These are phyloP conservation scores for Xylaria intraflava DNA, from an alignment of 495 filamentous ascomycete genomes.

Conservation along the genomic window DNA sequence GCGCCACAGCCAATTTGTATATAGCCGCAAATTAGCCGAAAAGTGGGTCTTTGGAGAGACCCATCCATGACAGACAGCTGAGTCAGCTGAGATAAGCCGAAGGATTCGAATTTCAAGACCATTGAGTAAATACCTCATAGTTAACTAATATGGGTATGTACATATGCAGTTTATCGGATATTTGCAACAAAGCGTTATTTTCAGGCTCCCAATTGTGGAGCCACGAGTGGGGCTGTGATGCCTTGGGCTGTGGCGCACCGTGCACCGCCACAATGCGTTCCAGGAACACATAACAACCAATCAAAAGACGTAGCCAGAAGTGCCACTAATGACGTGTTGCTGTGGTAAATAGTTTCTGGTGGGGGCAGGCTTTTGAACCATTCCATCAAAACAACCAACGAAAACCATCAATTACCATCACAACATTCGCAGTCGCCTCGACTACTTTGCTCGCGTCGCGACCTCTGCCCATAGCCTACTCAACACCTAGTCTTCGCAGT, in stretches of 20 bases:
- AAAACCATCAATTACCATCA: background rate
- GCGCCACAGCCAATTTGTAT: too few relatives aligned
- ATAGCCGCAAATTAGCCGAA: too few relatives aligned
- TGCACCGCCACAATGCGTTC: too few relatives aligned
- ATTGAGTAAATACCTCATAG: too few relatives aligned
- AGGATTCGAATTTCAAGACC: too few relatives aligned
- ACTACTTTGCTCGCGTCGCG: background rate
- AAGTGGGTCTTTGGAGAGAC: too few relatives aligned
- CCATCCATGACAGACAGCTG: too few relatives aligned
- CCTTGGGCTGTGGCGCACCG: background rate
- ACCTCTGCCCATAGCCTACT: background rate
- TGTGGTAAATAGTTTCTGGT: background rate
- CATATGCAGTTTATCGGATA: too few relatives aligned
- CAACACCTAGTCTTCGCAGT: background rate
- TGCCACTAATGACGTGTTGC: slow-evolving; percentile 1
- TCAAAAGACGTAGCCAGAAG: background rate
- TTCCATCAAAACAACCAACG: background rate
- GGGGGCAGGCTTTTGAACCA: background rate
- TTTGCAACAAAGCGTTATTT: too few relatives aligned
- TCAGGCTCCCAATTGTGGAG: background rate
- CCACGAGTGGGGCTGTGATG: background rate
- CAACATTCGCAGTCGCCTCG: background rate
- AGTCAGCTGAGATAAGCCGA: too few relatives aligned
- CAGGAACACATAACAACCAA: background rate
- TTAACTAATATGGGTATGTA: too few relatives aligned